These are phyloP conservation scores for Biscogniauxia mediterranea DNA, from an alignment of 2,329 filamentous ascomycete species.

Conservation along the genomic window DNA sequence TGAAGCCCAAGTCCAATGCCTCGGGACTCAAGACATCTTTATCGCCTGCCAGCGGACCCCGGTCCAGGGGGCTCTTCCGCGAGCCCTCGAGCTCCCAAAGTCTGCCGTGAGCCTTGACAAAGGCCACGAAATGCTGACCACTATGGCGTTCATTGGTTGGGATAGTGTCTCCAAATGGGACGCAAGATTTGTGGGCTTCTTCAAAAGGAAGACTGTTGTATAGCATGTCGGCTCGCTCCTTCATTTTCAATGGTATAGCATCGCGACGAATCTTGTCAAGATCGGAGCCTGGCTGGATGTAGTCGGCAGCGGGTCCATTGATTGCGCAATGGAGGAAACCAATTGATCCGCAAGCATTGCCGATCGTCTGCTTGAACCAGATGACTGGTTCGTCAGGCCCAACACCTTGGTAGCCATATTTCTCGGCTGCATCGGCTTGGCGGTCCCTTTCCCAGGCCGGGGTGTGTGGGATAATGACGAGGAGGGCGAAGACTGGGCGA, in stretches of 20 bases:
- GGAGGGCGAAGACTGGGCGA: slow-evolving; percentile 71
- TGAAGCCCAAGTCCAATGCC: slow-evolving; percentile 62
- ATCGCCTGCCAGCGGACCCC: slow-evolving; percentile 52
- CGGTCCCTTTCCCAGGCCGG: slow-evolving; percentile 32
- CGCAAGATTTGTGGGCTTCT: slow-evolving; percentile 69
- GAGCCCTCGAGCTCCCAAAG: slow-evolving; percentile 81
- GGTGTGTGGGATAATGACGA: slow-evolving; percentile 75
- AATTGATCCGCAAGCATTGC: slow-evolving; percentile 78
- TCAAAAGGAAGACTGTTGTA: slow-evolving; percentile 71
- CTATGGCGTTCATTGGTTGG: slow-evolving; percentile 61
- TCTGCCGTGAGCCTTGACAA: slow-evolving; percentile 65
- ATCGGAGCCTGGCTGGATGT: slow-evolving; percentile 51
- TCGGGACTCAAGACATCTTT: slow-evolving; percentile 65
- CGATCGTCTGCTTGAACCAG: slow-evolving; percentile 86
- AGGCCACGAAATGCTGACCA: slow-evolving; percentile 79
- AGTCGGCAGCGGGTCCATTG: slow-evolving; percentile 60
- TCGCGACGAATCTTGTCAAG: slow-evolving; percentile 59
- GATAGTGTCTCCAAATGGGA: slow-evolving; percentile 63
- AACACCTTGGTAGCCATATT: slow-evolving; percentile 14
- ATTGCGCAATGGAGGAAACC: slow-evolving; percentile 70
- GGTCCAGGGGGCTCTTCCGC: slow-evolving; percentile 69
- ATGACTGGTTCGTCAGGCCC: slow-evolving; percentile 65
- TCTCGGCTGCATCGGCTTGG: slow-evolving; percentile 36
- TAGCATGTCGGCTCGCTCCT: slow-evolving; percentile 63
- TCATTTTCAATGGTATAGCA: slow-evolving; percentile 61